Evolutionary conservation across 805 yeast species (phyloP), one percentile per base, ranked within the genome.

Genomic region (Yarrowia osloensis): DNA sequence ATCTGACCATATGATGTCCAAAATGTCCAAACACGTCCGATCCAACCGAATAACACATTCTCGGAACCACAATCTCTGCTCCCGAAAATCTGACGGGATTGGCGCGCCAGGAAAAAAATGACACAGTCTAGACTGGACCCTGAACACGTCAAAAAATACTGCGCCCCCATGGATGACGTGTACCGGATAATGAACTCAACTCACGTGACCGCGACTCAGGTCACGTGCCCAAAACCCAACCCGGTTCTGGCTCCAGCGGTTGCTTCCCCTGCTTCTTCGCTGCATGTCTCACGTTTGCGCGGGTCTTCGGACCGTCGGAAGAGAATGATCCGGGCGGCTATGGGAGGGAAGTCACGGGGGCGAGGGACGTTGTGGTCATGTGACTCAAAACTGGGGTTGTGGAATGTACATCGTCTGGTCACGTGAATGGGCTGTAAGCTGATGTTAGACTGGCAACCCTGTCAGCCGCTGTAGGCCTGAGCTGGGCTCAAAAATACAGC

Each of bases 301-400:
- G 55, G 55, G 24, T 26, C 6, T 31, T n/a, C 39, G 55, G 55
- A 50, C 17, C 24, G 28, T n/a, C 55, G 55, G 55, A 50, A 50
- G 37, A 31, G 6, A 28, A 19, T 31, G 55, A 50, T 50, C 55
- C 55, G 55, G 55, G 6, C 55, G 55, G 55, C n/a, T 29, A 50
- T 50, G 11, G 55, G 17, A 31, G 55, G 55, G 13, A n/a, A 19
- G 42, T 39, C 42, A 39, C 22, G 42, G n/a, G 42, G 15, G 9
- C 19, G 5, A 19, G 7, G 7, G 12, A 15, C n/a, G n/a, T n/a
- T n/a, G n/a, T n/a, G 19, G 22, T 47, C 49, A 44, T 9, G 49
- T 44, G 47, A 42, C 28, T 3, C 15, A 35, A 3, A 35, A 8
- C 40, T n/a, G n/a, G n/a, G n/a, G n/a, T n/a, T n/a, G n/a, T n/a